Evolutionary conservation across 2,329 filamentous ascomycete genomes (phyloP).

Genomic region (Achaetomium macrosporum): DNA sequence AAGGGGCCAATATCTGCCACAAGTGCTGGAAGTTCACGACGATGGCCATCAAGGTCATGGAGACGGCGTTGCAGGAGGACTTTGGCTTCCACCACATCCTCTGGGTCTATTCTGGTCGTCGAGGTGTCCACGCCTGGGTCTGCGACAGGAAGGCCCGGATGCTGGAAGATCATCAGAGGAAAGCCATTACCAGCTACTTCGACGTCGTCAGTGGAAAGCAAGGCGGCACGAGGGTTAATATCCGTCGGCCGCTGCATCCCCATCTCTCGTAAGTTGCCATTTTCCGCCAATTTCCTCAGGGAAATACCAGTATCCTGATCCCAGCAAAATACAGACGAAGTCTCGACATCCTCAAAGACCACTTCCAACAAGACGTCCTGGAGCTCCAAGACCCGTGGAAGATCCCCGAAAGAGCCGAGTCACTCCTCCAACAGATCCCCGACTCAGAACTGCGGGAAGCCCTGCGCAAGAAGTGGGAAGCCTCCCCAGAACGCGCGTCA

Average conservation of each 20-base stretch:
- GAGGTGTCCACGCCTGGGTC: conserved; percentile 97
- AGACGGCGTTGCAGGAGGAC: conserved; percentile 80
- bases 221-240: conserved; percentile 78
- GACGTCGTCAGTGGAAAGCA: conserved; percentile 84
- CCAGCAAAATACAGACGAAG: conserved; percentile 54
- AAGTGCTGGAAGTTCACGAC: conserved; percentile 98
- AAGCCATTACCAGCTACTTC: conserved; percentile 81
- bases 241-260: conserved; percentile 80
- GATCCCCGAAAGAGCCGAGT: conserved; percentile 62
- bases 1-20: conserved; percentile 84
- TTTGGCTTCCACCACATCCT: conserved; percentile 96
- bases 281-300: neutral
- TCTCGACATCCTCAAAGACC: conserved; percentile 72
- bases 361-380: conserved; percentile 81
- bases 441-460: conserved; percentile 72
- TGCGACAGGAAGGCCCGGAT: conserved; percentile 81
- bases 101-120: conserved; percentile 96
- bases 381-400: conserved; percentile 82
- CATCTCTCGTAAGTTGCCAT: conserved; percentile 61
- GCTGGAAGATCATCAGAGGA: conserved; percentile 80
- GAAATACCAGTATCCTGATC: neutral
- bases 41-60: conserved; percentile 94
- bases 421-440: conserved; percentile 77
- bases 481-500: conserved; percentile 69
- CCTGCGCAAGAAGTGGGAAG: conserved; percentile 85